Evolutionary conservation across 2,329 filamentous ascomycete species (phyloP).

Genomic region (Trichoderma guizhouense): DNA sequence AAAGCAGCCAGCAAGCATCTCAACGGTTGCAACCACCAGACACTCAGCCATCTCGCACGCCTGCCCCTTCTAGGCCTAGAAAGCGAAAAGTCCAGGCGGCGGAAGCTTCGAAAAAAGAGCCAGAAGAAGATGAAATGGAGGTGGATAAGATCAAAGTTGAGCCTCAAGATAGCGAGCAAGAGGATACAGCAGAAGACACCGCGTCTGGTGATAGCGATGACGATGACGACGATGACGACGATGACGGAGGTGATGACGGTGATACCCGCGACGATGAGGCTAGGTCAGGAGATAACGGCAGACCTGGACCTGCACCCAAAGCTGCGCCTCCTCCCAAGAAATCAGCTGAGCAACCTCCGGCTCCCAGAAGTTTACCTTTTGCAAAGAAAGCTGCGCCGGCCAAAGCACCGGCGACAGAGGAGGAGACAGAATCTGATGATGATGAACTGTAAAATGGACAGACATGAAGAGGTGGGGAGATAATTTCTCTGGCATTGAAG

Average conservation of each 20-base stretch:
- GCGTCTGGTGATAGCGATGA: slow-evolving; percentile 42
- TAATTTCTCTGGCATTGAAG: too few relatives aligned
- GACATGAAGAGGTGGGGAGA: too few relatives aligned
- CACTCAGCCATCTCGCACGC: slow-evolving; percentile 28
- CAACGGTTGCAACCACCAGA: slow-evolving; percentile 24
- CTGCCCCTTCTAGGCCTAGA: slow-evolving; percentile 38
- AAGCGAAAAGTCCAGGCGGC: slow-evolving; percentile 50
- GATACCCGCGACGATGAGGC: slow-evolving; percentile 7
- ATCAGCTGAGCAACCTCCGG: slow-evolving; percentile 32
- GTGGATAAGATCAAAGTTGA: slow-evolving; percentile 39
- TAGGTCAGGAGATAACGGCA: neutral
- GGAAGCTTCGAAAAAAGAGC: slow-evolving; percentile 33
- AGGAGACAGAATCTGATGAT: slow-evolving; percentile 55
- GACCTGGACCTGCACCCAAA: slow-evolving; percentile 3
- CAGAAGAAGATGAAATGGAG: slow-evolving; percentile 50
- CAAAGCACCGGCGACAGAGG: slow-evolving; percentile 29
- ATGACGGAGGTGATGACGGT: slow-evolving; percentile 28
- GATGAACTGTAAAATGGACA: slow-evolving; percentile 48
- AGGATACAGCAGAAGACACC: slow-evolving; percentile 36
- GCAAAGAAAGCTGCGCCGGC: slow-evolving; percentile 32
- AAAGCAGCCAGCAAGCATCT: slow-evolving; percentile 21
- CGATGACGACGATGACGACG: slow-evolving; percentile 29
- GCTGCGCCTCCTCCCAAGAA: slow-evolving; percentile 23
- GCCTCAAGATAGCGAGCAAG: slow-evolving; percentile 40
- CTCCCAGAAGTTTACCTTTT: slow-evolving; percentile 45